Evolutionary conservation across 495 filamentous ascomycete species (phyloP), one percentile per base, ranked within the genome.

Genomic region (Penicillium alfredii): DNA sequence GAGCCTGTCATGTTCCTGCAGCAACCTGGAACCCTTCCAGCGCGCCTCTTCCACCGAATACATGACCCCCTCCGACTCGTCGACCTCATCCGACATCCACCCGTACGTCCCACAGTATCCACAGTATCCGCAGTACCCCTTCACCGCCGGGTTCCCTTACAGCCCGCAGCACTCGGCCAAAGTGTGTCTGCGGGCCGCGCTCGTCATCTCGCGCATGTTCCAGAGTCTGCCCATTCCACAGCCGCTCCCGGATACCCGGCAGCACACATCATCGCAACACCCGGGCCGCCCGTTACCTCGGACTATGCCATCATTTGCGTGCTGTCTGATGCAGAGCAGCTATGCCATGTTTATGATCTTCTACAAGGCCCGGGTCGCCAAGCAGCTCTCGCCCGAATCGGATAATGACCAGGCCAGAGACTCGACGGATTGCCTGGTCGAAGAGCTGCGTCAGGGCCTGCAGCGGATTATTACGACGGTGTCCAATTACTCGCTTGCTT

Each of bases 291-390:
- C 57, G 16, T 45, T 69, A 8, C 73, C 74, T 2, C 66, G 76
- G 18, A 77, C 72, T 11, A 78, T 80, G 71, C 76, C 76, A 0
- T 68, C 72, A 0, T 78, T 78, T 38, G 73, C 76, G 11, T 78
- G 73, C 42, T 80, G 76, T 45, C 64, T 76, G 6, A 78, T 80
- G 74, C 76, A 80, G 45, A 70, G 71, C 28, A 76, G 71, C 40
- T 80, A 80, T 41, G 73, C 74, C 6, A 62, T 80, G 53, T 62
- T 79, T 14, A 80, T 80, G 75, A 51, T 67, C 1, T 68, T 60
- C 38, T 66, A 68, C 46, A 68, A 69, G 30, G 63, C 71, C 3
- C 66, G 68, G 13, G 61, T 72, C 10, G 64, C 65, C 32, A 73
- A 69, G 10, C 70, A 64, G 17, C 23, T 69, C 19, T 64, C 68